phyloP scores from a whole-genome alignment of 441 rosid species.

The Adansonia gregorii region DNA sequence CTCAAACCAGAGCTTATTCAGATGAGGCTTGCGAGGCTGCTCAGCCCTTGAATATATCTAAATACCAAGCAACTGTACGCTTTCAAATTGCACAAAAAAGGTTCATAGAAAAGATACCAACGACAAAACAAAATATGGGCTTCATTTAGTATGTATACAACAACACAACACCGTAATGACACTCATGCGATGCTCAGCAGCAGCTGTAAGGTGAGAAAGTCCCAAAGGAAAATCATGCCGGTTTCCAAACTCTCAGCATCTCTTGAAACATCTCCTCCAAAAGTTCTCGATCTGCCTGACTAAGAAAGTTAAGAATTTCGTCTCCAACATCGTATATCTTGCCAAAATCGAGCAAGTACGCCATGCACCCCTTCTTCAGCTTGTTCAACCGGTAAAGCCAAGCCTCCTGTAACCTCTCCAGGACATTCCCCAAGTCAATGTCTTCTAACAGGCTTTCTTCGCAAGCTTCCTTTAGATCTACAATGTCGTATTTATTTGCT shows the following conservation, averaged over 20 bases:
- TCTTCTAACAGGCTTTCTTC: slow-evolving; percentile 90
- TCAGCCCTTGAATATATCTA: too few species aligned
- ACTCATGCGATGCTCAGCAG: neutral
- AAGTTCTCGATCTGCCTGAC: slow-evolving; percentile 73
- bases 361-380: slow-evolving; percentile 83
- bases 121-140: neutral
- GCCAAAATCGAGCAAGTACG: slow-evolving; percentile 80
- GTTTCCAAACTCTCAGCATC: slow-evolving; percentile 78
- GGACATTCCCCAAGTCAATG: slow-evolving; percentile 74
- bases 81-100: too few species aligned
- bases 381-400: slow-evolving; percentile 87
- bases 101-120: too few species aligned
- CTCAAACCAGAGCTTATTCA: too few species aligned
- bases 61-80: too few species aligned
- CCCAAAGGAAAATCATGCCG: slow-evolving; percentile 33
- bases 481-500: slow-evolving; percentile 79
- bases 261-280: slow-evolving; percentile 88
- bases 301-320: slow-evolving; percentile 68
- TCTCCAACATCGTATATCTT: slow-evolving; percentile 85
- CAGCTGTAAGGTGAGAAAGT: neutral
- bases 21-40: too few species aligned
- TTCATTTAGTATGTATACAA: slow-evolving; percentile 3
- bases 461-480: slow-evolving; percentile 70
- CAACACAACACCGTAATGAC: neutral
- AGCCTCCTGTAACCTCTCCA: slow-evolving; percentile 86